Evolutionary conservation across 495 filamentous ascomycete genomes (phyloP).

Genomic region (Penicillium mononematosum): DNA sequence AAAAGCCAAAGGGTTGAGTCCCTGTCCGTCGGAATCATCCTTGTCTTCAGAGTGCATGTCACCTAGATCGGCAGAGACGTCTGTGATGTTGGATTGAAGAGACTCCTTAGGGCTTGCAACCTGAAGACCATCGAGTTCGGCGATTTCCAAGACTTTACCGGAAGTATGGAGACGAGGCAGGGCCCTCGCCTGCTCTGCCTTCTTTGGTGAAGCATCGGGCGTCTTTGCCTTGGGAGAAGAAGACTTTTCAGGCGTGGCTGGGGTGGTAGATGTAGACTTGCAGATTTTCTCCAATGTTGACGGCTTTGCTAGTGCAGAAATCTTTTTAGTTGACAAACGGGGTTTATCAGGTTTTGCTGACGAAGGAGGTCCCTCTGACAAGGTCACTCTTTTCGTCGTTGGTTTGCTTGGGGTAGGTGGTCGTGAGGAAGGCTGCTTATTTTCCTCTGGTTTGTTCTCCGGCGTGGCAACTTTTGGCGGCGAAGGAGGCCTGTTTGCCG

Average conservation of each 20-base stretch:
- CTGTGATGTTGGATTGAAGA: slow-evolving; percentile 27
- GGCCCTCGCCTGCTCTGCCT: slow-evolving; percentile 16
- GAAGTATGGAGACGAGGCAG: slow-evolving; percentile 22
- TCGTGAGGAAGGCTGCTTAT: slow-evolving; percentile 3
- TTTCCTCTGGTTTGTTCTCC: slow-evolving; percentile 3
- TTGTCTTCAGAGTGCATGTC: slow-evolving; percentile 20
- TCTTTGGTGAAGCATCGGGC: background rate
- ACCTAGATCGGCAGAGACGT: slow-evolving; percentile 21
- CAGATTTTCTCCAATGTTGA: slow-evolving; percentile 3
- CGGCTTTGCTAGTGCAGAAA: slow-evolving; percentile 8
- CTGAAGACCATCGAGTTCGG: slow-evolving; percentile 45
- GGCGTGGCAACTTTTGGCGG: slow-evolving; percentile 4
- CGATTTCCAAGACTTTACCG: slow-evolving; percentile 31
- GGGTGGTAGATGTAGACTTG: background rate
- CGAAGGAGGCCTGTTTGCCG: slow-evolving; percentile 14
- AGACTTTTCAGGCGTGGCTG: background rate
- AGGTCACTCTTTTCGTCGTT: slow-evolving; percentile 1
- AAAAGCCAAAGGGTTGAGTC: slow-evolving; percentile 25
- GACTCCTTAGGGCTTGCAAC: slow-evolving; percentile 22
- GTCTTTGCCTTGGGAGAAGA: background rate
- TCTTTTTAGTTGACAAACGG: background rate
- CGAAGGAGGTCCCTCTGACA: slow-evolving; percentile 4
- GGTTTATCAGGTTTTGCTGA: background rate
- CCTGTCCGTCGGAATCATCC: slow-evolving; percentile 14
- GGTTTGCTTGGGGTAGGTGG: background rate